Conservation (phyloP, 164 flowering plant genomes). For the Stephania cephalantha region DNA sequence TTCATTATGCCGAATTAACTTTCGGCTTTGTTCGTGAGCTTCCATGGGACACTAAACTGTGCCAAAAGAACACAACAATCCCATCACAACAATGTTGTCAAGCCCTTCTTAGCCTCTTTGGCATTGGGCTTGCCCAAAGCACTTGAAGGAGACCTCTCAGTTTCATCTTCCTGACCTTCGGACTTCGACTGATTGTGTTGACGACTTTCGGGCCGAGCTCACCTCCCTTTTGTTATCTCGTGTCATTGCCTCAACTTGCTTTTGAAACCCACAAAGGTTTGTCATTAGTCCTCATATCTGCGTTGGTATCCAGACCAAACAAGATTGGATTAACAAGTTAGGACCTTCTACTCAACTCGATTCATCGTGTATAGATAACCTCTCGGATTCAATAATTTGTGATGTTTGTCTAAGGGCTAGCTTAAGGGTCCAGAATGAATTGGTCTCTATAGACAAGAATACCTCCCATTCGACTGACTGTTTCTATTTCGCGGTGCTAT, state of each 20-base stretch:
- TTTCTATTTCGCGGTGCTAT: slow-evolving; percentile 51
- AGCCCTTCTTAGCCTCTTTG: slow-evolving; percentile 43
- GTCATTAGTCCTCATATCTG: slow-evolving; percentile 38
- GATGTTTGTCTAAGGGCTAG: slow-evolving; percentile 55
- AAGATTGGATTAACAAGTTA: slow-evolving; percentile 46
- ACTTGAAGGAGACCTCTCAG: slow-evolving; percentile 40
- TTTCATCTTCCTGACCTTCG: slow-evolving; percentile 39
- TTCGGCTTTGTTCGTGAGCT: slow-evolving; percentile 34
- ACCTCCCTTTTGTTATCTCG: slow-evolving; percentile 30
- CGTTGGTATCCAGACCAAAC: slow-evolving; percentile 36
- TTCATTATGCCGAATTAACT: slow-evolving; percentile 44
- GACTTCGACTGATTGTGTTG: slow-evolving; percentile 39
- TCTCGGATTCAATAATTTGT: slow-evolving; percentile 42
- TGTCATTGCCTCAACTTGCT: slow-evolving; percentile 34
- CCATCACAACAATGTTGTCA: slow-evolving; percentile 32
- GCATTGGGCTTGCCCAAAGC: slow-evolving; percentile 39
- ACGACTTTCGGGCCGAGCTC: slow-evolving; percentile 39
- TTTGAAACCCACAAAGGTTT: slow-evolving; percentile 32
- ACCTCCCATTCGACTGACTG: slow-evolving; percentile 40
- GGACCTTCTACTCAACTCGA: slow-evolving; percentile 42
- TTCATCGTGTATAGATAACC: slow-evolving; percentile 38
- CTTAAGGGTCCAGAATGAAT: slow-evolving; percentile 25
- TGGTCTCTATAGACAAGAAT: slow-evolving; percentile 46
- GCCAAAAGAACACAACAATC: slow-evolving; percentile 16
- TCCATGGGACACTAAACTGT: slow-evolving; percentile 45